Base-by-base conservation (phyloP, 2,329 filamentous ascomycete species). In the Colletotrichum truncatum region DNA sequence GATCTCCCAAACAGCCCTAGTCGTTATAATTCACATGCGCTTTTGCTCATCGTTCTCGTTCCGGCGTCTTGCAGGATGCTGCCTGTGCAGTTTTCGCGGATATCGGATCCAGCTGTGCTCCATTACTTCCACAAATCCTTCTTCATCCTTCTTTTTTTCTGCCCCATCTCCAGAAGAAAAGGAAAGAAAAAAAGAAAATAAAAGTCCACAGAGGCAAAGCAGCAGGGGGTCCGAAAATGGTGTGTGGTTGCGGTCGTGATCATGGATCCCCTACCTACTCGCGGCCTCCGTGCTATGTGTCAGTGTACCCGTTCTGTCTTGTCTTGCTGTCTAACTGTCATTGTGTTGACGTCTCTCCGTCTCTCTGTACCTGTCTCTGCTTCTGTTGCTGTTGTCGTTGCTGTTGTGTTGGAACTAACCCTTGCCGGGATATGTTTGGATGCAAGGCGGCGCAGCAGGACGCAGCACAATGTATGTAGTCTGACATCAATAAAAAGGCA, bases 201-300 rank as follows among this genome's bases (percentile, higher is more conserved):
- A 51, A 54, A 25, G 23, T 32, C 38, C 48, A 61, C 38, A 26
- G 4, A 18, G 21, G 30, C 39, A 11, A 26, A 28, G 48, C 10
- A 55, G 32, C 54, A 28, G n/a, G 46, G 30, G 38, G 23, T 21
- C 51, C 49, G 4, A 28, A 62, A 51, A 38, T 49, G 34, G 36
- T 54, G 41, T 62, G 36, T 36, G 14, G 28, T 51, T 56, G 57
- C 57, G 36, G 43, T 43, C 62, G 41, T 55, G 41, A 36, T 18
- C 57, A 56, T 62, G 49, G 57, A 56, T 62, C 57, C 62, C 57
- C 30, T 62, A 32, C 28, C 62, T 16, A 41, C 32, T 23, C 23
- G 26, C 41, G n/a, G 21, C 41, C 54, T 28, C 53, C 28, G 41
- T 46, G 52, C 38, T 45, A 26, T 45, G 30, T 18, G 30, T 38